Evolutionary conservation across 345 rosid genomes (phyloP).

Genomic region (Excoecaria agallocha): DNA sequence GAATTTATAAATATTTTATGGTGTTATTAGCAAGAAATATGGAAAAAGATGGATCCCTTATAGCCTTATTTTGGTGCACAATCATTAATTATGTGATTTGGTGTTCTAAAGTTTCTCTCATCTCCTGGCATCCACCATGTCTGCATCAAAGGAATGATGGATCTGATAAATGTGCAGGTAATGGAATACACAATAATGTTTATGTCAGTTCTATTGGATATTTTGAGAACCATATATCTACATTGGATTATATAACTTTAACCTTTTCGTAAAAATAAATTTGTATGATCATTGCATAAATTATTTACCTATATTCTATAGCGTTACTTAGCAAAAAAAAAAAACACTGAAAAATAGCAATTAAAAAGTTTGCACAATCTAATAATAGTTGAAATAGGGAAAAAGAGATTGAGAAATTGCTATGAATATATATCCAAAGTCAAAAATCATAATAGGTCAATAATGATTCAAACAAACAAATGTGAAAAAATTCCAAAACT

Average conservation of each 20-base stretch:
- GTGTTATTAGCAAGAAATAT: too few relatives aligned
- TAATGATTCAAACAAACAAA: not conserved
- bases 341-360: too few relatives aligned
- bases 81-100: not conserved
- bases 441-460: not conserved
- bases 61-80: not conserved
- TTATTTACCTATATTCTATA: too few relatives aligned
- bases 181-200: not conserved
- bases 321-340: too few relatives aligned
- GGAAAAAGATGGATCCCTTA: not conserved
- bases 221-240: too few relatives aligned
- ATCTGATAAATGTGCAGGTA: not conserved
- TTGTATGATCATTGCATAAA: too few relatives aligned
- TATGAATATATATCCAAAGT: not conserved
- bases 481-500: not conserved
- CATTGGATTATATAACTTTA: too few relatives aligned
- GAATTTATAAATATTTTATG: too few relatives aligned
- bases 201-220: not conserved
- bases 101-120: constrained; percentile 7
- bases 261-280: too few relatives aligned
- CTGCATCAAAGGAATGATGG: not conserved
- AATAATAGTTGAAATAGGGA: too few relatives aligned
- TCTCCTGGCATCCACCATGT: constrained; percentile 3
- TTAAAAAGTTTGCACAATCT: too few relatives aligned
- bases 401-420: too few relatives aligned